Conservation (phyloP, 169 alveolate species). For the Cryptosporidium sp. region DNA sequence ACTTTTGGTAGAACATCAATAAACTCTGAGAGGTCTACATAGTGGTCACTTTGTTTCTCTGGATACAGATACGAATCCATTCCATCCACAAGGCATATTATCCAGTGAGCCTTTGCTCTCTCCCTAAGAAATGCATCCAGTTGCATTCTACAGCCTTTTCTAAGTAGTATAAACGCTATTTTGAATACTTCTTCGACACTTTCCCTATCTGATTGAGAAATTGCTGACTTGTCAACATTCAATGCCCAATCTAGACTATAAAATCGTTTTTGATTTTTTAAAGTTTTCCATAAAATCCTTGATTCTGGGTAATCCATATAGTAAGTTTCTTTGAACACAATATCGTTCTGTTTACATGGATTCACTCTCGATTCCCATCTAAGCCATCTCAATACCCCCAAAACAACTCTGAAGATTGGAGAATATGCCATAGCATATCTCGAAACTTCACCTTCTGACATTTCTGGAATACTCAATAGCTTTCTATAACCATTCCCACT, state of each 20-base stretch:
- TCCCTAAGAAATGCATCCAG: conserved; percentile 39
- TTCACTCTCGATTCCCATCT: conserved; percentile 73
- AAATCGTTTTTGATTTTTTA: conserved; percentile 25
- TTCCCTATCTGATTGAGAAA: conserved; percentile 34
- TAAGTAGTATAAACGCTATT: conserved; percentile 12
- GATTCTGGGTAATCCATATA: conserved; percentile 59
- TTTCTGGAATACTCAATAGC: conserved; percentile 43
- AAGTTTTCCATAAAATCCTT: conserved; percentile 24
- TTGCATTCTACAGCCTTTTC: conserved; percentile 72
- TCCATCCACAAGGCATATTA: conserved; percentile 53
- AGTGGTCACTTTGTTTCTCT: conserved; percentile 36
- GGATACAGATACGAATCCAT: conserved; percentile 48
- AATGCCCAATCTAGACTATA: conserved; percentile 64
- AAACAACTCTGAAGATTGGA: conserved; percentile 55
- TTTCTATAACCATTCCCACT: not conserved
- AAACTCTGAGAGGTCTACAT: conserved; percentile 41
- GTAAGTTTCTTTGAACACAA: conserved; percentile 10
- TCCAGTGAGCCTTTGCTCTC: conserved; percentile 57
- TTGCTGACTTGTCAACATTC: not conserved
- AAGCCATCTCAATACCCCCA: conserved; percentile 61
- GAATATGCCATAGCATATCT: conserved; percentile 69
- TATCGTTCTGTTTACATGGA: conserved; percentile 28
- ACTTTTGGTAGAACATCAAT: conserved; percentile 40
- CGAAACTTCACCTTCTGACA: conserved; percentile 63
- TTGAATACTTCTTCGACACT: conserved; percentile 52